Base-by-base conservation (phyloP, 495 filamentous ascomycete species). In the Xylaria telfairii region DNA sequence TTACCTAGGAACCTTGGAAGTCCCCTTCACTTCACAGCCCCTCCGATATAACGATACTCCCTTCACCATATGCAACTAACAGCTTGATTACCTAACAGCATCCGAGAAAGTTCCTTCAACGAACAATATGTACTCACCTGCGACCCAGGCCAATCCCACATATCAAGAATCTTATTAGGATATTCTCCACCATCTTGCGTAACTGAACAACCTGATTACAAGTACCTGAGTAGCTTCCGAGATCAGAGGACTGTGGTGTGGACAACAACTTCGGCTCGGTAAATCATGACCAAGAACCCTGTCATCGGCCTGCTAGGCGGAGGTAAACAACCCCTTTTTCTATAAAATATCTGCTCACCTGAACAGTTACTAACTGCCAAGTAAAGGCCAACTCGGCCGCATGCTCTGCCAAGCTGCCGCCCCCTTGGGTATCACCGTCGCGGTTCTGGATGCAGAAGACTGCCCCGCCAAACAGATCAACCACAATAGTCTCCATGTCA, bases 371-470 rank as follows among this genome's bases (percentile, higher is more conserved):
- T 71, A 87, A 94, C 68, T 86, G 92, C 68, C 90, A 90, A 26
- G 90, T 90, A 42, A 60, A 71, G 95, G 95, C 76, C 95, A 95
- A 83, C 87, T 98, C 39, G 96, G 96, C 54, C 92, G 93, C 70
- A 98, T 99, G 96, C 87, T 98, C n/a, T 90, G 93, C 63, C 93
- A 98, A 81, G 91, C 92, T 49, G 94, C 96, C 59, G 95, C 95
- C 73, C 90, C 90, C 57, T 86, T 97, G 46, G 94, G 94, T 73
- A 92, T 98, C 77, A 87, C 92, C 69, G 86, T 93, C 65, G 88
- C 91, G 56, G 83, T 97, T 54, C 89, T 99, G 26, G 96, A 98
- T 82, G 89, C 87, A 24, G 88, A 89, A 65, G 86, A 90, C 73
- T 86, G 92, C 26, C 93, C 96, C 7, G 96, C 96, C 69, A 97